A percentile compares a stretch with the other conserved stretches of the same genome.
phyloP scores from a whole-genome alignment of 2,329 filamentous ascomycete genomes.

The Paecilomyces niveus region DNA sequence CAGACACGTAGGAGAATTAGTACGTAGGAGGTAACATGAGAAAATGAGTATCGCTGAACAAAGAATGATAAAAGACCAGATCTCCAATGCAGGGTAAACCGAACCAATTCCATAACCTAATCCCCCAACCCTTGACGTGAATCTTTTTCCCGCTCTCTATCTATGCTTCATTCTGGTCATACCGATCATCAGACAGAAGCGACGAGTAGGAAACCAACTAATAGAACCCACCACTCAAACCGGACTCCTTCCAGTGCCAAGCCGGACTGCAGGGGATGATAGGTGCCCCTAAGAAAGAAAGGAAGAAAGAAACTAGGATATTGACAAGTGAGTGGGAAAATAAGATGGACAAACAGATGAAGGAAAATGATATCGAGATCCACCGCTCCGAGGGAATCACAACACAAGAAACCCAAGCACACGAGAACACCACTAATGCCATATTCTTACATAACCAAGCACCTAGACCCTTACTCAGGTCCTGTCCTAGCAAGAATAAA shows the following conservation, averaged over 20 bases:
- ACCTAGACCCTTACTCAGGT: background rate
- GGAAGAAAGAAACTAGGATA: background rate
- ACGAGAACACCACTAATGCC: background rate
- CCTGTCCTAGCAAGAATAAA: background rate
- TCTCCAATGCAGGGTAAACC: conserved; percentile 7
- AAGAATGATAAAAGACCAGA: background rate
- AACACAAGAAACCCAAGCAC: background rate
- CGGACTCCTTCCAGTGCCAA: conserved; percentile 6
- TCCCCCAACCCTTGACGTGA: conserved; percentile 13
- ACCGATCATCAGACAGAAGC: conserved; percentile 10
- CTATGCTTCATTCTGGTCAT: conserved; percentile 19
- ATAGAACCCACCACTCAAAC: conserved; percentile 4
- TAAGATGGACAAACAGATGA: conserved; percentile 5
- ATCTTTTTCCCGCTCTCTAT: conserved; percentile 15
- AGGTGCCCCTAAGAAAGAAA: conserved; percentile 4
- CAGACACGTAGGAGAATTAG: background rate
- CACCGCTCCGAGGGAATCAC: conserved; percentile 15
- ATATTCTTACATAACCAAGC: background rate
- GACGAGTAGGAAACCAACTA: conserved; percentile 5
- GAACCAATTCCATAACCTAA: conserved; percentile 11
- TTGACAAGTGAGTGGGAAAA: conserved; percentile 8
- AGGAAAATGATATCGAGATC: conserved; percentile 10
- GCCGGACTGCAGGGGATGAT: conserved; percentile 3
- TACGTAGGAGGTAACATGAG: background rate
- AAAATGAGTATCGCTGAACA: background rate